phyloP scores from a whole-genome alignment of 768 basidiomycete genomes.

The Hydnomerulius pinastri region DNA sequence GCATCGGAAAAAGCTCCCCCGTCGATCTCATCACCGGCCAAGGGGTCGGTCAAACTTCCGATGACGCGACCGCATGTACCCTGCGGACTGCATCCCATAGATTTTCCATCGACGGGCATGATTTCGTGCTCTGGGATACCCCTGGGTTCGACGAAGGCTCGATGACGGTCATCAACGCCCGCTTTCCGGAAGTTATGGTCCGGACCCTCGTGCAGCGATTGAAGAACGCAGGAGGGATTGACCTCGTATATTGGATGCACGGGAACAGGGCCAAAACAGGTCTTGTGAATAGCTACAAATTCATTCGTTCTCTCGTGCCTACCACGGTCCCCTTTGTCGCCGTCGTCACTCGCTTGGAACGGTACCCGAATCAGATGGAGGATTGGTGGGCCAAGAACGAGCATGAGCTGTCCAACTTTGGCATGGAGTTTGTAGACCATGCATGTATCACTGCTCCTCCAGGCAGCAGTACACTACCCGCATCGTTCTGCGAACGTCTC shows the following conservation, averaged over 20 bases:
- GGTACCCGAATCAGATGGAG: conserved; percentile 21
- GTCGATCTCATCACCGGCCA: conserved; percentile 20
- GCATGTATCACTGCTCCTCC: conserved; percentile 21
- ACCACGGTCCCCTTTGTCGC: conserved; percentile 15
- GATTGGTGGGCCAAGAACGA: conserved; percentile 22
- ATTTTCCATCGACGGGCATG: conserved; percentile 12
- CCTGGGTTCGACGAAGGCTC: conserved; percentile 20
- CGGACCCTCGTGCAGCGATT: conserved; percentile 11
- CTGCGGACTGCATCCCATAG: conserved; percentile 7
- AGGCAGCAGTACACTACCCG: conserved; percentile 1
- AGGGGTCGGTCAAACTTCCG: conserved; percentile 17
- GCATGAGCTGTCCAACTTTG: conserved; percentile 5
- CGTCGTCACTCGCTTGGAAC: conserved; percentile 22
- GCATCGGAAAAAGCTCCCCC: conserved; percentile 27
- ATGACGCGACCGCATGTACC: conserved; percentile 23
- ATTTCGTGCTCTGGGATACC: conserved; percentile 15
- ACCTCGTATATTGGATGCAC: conserved; percentile 25
- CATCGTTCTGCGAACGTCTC: conserved; percentile 12
- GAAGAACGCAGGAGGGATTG: conserved; percentile 4
- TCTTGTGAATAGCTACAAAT: conserved; percentile 17
- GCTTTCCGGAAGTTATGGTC: conserved; percentile 3
- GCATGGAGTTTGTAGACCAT: conserved; percentile 20
- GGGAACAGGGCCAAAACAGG: conserved; percentile 18
- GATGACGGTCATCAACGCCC: background rate
- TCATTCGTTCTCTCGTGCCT: conserved; percentile 8